Percentiles rank a stretch among this genome's conserved stretches.
Conservation (phyloP, 1,139 yeast species). For the Pichia sorboxylosa region DNA sequence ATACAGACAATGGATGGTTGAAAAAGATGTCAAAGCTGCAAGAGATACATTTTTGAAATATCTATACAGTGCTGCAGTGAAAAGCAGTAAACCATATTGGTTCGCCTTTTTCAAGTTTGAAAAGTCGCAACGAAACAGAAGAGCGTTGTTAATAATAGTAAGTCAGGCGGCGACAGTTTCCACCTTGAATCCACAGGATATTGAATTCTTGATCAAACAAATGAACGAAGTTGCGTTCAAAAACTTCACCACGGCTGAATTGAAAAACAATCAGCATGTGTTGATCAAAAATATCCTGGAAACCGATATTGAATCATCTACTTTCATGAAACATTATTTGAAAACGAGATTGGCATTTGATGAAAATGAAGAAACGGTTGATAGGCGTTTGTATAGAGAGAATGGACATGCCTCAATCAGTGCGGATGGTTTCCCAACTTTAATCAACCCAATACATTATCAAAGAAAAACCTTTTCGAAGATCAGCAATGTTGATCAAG, state of each 20-base stretch:
- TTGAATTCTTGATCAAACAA: conserved; percentile 32
- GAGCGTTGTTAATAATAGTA: conserved; percentile 33
- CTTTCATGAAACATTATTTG: conserved; percentile 20
- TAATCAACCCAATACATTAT: conserved; percentile 32
- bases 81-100: conserved; percentile 43
- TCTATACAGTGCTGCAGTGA: conserved; percentile 28
- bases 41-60: conserved; percentile 34
- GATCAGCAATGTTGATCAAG: too few species aligned
- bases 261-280: conserved; percentile 15
- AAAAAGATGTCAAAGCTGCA: conserved; percentile 25
- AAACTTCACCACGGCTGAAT: conserved; percentile 16
- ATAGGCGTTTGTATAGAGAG: conserved; percentile 31
- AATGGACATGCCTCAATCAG: conserved; percentile 52
- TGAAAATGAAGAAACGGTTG: conserved; percentile 24
- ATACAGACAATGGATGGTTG: conserved; percentile 26
- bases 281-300: conserved; percentile 18
- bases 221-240: conserved; percentile 25
- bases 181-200: conserved; percentile 34
- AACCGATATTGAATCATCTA: conserved; percentile 22
- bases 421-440: conserved; percentile 41
- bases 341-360: conserved; percentile 19
- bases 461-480: neutral
- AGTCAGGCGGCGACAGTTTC: conserved; percentile 32
- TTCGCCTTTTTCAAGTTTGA: conserved; percentile 43
- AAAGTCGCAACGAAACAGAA: conserved; percentile 29